A percentile compares a stretch with the other conserved stretches of the same genome.
Evolutionary conservation across 2,329 filamentous ascomycete genomes (phyloP).

Genomic region (Aspergillus awamori): DNA sequence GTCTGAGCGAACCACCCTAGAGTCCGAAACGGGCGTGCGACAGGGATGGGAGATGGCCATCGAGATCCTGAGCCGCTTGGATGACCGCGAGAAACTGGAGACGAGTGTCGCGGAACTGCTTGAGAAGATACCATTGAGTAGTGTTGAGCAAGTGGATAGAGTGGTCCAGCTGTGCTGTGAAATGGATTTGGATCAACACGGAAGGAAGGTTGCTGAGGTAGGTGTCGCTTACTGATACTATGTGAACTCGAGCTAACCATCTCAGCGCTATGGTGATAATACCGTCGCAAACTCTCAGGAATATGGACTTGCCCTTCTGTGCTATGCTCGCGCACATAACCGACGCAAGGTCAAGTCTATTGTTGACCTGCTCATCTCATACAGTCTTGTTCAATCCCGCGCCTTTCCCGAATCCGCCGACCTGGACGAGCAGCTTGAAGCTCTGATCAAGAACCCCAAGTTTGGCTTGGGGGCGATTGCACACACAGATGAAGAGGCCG

Average conservation of each 20-base stretch:
- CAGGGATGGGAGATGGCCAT: slow-evolving; percentile 92
- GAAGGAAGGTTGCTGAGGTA: slow-evolving; percentile 81
- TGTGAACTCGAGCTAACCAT: background rate
- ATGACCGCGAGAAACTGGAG: slow-evolving; percentile 71
- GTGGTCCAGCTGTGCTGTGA: slow-evolving; percentile 77
- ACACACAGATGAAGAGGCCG: slow-evolving; percentile 75
- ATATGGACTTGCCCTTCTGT: slow-evolving; percentile 85
- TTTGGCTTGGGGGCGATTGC: slow-evolving; percentile 72
- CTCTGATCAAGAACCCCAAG: slow-evolving; percentile 72
- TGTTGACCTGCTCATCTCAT: slow-evolving; percentile 81
- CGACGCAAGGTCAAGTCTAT: slow-evolving; percentile 79
- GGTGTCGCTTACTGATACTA: slow-evolving; percentile 26
- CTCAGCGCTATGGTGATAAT: slow-evolving; percentile 78
- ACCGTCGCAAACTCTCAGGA: slow-evolving; percentile 71
- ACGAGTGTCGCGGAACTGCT: slow-evolving; percentile 75
- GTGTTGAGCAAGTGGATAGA: slow-evolving; percentile 74
- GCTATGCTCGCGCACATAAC: slow-evolving; percentile 84
- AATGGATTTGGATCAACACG: slow-evolving; percentile 76
- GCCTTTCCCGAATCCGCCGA: slow-evolving; percentile 73
- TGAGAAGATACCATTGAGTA: slow-evolving; percentile 70
- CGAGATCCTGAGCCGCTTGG: slow-evolving; percentile 77
- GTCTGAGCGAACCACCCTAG: slow-evolving; percentile 39
- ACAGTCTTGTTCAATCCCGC: slow-evolving; percentile 81
- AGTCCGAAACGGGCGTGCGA: slow-evolving; percentile 43
- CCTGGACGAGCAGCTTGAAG: slow-evolving; percentile 71